Evolutionary conservation across 1,139 yeast genomes (phyloP), one percentile per base, ranked within the genome.

Genomic region (Pichia kudriavzevii): DNA sequence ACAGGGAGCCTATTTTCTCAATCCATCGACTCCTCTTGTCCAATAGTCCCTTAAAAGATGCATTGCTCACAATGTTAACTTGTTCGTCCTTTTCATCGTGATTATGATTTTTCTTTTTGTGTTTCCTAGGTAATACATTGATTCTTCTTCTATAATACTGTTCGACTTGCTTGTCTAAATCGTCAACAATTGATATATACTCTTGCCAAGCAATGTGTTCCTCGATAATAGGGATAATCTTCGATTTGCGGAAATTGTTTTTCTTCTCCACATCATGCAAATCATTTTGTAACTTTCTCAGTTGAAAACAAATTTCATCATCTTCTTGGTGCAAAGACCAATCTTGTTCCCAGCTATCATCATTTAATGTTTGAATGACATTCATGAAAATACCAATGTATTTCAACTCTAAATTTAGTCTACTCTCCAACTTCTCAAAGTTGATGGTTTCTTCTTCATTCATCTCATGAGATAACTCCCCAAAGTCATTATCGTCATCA

Each of bases 161-260:
- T 56, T 93, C 98, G 19, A 91, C 91, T 59, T 93, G 98, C 55
- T 88, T 91, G 56, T 93, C 96, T 47, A 93, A 66, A 54, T 91
- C 97, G 39, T 91, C 97, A 43, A 88, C 60, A 37, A 93, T 87
- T 11, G 93, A 82, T 38, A 79, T 66, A 55, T 85, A 93, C 56
- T 93, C 98, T 56, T 91, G 96, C 74, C 91, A 91, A 18, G 97
- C 96, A 50, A 93, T 68, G 50, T 84, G 94, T 42, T 83, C 94
- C 50, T 87, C 91, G n/a, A 88, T 70, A 1, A 80, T 50, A 1
- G 95, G 94, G 19, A 79, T 61, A 33, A 93, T 57, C 30, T 66
- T 63, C 44, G 74, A 70, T 53, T 83, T 83, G 42, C 88, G 67
- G 40, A 72, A 73, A 42, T 77, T 70, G 55, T 93, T 91, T 39